These are phyloP conservation scores for Calocera viscosa DNA, from an alignment of 768 basidiomycete species.

Conservation along the genomic window DNA sequence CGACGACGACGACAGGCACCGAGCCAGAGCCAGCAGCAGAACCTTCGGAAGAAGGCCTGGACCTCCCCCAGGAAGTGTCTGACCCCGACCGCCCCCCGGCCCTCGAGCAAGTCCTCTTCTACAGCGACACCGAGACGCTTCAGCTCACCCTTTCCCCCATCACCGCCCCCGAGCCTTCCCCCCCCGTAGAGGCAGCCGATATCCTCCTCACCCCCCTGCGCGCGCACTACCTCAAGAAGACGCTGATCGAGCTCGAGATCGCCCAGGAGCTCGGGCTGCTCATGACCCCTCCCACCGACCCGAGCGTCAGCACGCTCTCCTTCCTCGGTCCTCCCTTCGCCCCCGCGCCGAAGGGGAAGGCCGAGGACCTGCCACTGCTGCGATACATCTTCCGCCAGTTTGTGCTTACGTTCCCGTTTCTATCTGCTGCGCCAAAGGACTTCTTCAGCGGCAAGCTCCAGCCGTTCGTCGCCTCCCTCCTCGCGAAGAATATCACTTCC, in stretches of 20 bases:
- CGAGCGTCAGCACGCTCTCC: conserved; percentile 55
- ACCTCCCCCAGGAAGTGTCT: too few relatives aligned
- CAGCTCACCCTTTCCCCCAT: neutral
- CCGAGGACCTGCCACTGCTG: conserved; percentile 72
- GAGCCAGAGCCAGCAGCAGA: too few relatives aligned
- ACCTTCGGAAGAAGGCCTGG: too few relatives aligned
- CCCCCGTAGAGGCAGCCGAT: neutral
- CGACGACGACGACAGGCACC: too few relatives aligned
- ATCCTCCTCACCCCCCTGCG: conserved; percentile 62
- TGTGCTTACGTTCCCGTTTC: conserved; percentile 89
- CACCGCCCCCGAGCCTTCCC: neutral
- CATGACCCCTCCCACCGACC: conserved; percentile 34
- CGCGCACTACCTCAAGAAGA: conserved; percentile 97
- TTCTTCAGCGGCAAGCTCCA: conserved; percentile 94
- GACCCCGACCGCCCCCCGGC: too few relatives aligned
- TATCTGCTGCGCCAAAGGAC: conserved; percentile 72
- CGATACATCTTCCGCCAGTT: conserved; percentile 86
- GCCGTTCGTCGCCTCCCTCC: conserved; percentile 74
- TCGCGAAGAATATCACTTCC: conserved; percentile 65
- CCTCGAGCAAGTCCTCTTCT: too few relatives aligned
- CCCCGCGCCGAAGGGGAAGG: conserved; percentile 43
- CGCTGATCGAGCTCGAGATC: conserved; percentile 79
- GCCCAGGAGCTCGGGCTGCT: conserved; percentile 61
- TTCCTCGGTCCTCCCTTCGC: conserved; percentile 82
- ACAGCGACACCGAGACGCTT: neutral